These are phyloP conservation scores for Marasmius sp. DNA, from an alignment of 1,284 basidiomycete genomes.

Conservation along the genomic window DNA sequence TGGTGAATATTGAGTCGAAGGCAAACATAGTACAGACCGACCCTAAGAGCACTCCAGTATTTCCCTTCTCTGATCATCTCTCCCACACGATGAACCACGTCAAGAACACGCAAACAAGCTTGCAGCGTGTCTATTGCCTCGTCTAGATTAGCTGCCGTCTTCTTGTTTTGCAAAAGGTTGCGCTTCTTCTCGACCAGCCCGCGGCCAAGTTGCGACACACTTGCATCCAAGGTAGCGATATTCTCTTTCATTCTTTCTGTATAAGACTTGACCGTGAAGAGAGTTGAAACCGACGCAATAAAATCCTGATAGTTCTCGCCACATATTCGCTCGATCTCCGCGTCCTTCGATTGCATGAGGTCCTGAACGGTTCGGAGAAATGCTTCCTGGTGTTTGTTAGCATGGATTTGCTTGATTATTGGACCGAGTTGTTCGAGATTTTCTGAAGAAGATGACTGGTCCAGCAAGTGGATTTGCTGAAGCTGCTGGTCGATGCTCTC, in stretches of 20 bases:
- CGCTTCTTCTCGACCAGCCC: conserved; percentile 92
- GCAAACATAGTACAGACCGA: conserved; percentile 49
- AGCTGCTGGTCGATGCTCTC: conserved; percentile 82
- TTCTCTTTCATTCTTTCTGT: conserved; percentile 81
- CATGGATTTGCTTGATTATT: conserved; percentile 91
- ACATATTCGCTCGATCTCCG: conserved; percentile 95
- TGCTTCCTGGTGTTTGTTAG: conserved; percentile 86
- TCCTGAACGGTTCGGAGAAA: conserved; percentile 86
- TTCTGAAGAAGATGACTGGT: conserved; percentile 83
- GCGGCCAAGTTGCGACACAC: conserved; percentile 76
- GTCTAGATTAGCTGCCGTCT: conserved; percentile 91
- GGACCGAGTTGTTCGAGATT: conserved; percentile 93
- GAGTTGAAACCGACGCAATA: conserved; percentile 91
- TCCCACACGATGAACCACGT: conserved; percentile 92
- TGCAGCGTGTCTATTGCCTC: conserved; percentile 96
- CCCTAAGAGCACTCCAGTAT: conserved; percentile 95
- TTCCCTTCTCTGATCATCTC: conserved; percentile 91
- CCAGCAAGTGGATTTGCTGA: conserved; percentile 84
- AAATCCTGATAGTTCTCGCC: conserved; percentile 98
- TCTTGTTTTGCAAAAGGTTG: conserved; percentile 84
- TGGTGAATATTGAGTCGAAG: conserved; percentile 22
- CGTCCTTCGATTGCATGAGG: conserved; percentile 92
- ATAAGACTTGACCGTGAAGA: conserved; percentile 92
- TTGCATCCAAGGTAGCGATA: conserved; percentile 69
- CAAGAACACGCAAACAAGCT: conserved; percentile 88